Base-by-base conservation (phyloP, 2,329 filamentous ascomycete genomes). In the Elsinoe arachidis region DNA sequence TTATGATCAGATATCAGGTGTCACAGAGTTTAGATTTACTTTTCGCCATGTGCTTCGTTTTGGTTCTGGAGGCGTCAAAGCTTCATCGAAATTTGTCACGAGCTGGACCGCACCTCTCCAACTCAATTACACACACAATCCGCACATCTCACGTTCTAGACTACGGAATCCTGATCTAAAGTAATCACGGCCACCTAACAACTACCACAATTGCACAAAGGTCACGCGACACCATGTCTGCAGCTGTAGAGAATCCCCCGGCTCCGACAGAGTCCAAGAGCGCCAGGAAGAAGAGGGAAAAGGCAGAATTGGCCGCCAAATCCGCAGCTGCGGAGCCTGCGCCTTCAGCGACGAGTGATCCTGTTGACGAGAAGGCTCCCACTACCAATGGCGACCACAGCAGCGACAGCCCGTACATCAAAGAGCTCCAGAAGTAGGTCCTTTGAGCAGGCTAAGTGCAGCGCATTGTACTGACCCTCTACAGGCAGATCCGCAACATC, bases 381-480 rank as follows among this genome's bases (percentile, higher is more conserved):
- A 71, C 78, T 30, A 73, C 76, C 59, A 83, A 84, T 66, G 77
- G 77, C 59, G 84, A 88, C 58, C 82, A 82, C 60, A 68, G 71
- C 61, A 77, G 76, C 61, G 91, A 96, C 70, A 90, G 82, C 67
- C 78, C 84, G 38, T 90, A 92, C 74, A 80, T 96, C 69, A 90
- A 85, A 70, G 92, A 97, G 71, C 79, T 97, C 52, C 84, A 92
- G 69, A 96, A 95, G 91, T 96, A 76, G 70, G 84, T 67, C n/a
- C 30, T 12, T 55, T 35, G 30, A 60, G 30, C 34, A 41, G 23
- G 47, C 5, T 35, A 38, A 47, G 56, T 6, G 46, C 56, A 19
- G 46, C 58, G 43, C 46, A 62, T 65, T 60, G 64, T 11, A n/a
- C 54, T 61, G 43, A 60, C 43, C 10, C 21, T 62, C 26, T 9